A percentile compares a stretch with the other conserved stretches of the same genome.
phyloP scores from a whole-genome alignment of 768 basidiomycete genomes.

The Mycena albidolilacea region DNA sequence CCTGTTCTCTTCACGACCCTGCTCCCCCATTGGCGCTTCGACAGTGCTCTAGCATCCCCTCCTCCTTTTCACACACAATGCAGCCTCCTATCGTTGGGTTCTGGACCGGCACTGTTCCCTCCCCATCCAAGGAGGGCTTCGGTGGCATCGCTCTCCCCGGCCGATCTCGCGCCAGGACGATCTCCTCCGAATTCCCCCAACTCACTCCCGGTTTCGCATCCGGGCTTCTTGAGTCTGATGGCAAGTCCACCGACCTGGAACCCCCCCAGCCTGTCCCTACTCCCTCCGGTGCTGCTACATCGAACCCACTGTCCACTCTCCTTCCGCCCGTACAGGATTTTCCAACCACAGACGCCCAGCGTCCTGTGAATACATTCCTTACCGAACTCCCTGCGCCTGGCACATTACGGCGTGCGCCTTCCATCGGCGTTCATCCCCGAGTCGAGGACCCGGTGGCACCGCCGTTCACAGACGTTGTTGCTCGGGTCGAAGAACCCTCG shows the following conservation, averaged over 20 bases:
- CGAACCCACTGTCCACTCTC: constrained; percentile 7
- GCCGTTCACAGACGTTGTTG: too few relatives aligned
- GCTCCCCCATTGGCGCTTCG: constrained; percentile 5
- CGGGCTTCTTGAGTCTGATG: background rate
- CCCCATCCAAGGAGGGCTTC: background rate
- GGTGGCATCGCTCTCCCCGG: too few relatives aligned
- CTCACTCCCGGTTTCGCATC: background rate
- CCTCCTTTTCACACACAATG: constrained; percentile 2
- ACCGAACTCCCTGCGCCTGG: too few relatives aligned
- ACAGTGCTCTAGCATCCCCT: constrained; percentile 9
- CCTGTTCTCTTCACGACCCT: background rate
- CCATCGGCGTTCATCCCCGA: too few relatives aligned
- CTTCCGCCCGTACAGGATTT: background rate
- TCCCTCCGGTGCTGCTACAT: background rate
- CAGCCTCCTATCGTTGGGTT: background rate
- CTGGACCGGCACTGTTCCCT: background rate
- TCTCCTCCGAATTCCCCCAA: background rate
- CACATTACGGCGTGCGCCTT: too few relatives aligned
- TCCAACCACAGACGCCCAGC: background rate
- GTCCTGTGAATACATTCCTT: background rate
- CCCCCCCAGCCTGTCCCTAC: background rate
- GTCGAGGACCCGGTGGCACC: too few relatives aligned
- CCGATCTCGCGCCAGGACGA: background rate
- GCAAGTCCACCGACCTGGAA: background rate
- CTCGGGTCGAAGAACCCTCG: too few relatives aligned